These are phyloP conservation scores for Elsinoe australis DNA, from an alignment of 2,329 filamentous ascomycete species.

Conservation along the genomic window DNA sequence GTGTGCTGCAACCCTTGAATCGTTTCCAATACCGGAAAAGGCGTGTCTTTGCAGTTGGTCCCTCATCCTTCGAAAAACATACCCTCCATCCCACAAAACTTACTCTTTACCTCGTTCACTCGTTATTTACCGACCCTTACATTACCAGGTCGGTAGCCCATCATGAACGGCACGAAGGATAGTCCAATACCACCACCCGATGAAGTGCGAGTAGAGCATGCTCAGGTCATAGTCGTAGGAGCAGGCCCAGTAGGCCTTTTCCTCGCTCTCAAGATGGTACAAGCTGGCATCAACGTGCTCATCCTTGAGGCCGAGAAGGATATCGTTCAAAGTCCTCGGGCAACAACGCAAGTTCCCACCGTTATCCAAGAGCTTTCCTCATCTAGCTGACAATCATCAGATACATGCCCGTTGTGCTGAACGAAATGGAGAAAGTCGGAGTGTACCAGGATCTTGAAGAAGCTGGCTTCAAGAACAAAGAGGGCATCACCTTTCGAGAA, in stretches of 20 bases:
- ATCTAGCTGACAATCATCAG: too few species aligned
- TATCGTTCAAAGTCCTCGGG: constrained; percentile 3
- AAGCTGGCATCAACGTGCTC: background rate
- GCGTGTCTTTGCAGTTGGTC: too few species aligned
- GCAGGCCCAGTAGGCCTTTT: constrained; percentile 3
- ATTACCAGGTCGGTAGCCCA: too few species aligned
- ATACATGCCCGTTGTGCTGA: background rate
- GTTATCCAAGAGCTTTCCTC: too few species aligned
- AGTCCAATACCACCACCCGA: background rate
- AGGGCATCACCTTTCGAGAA: constrained; percentile 1
- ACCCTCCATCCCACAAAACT: too few species aligned
- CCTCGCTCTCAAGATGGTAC: background rate
- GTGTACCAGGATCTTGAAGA: background rate
- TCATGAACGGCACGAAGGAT: background rate
- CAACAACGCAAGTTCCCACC: constrained; percentile 7
- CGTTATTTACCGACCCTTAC: too few species aligned
- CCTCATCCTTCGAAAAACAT: too few species aligned
- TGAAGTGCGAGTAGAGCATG: background rate
- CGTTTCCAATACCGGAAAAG: too few species aligned
- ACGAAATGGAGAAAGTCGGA: constrained; percentile 4
- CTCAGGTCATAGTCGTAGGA: background rate
- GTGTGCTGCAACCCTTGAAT: too few species aligned
- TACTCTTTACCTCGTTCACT: too few species aligned
- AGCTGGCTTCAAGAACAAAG: constrained; percentile 1
- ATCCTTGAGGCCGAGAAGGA: background rate